Conservation (phyloP, 2,329 filamentous ascomycete species). For the Aspergillus fructus region DNA sequence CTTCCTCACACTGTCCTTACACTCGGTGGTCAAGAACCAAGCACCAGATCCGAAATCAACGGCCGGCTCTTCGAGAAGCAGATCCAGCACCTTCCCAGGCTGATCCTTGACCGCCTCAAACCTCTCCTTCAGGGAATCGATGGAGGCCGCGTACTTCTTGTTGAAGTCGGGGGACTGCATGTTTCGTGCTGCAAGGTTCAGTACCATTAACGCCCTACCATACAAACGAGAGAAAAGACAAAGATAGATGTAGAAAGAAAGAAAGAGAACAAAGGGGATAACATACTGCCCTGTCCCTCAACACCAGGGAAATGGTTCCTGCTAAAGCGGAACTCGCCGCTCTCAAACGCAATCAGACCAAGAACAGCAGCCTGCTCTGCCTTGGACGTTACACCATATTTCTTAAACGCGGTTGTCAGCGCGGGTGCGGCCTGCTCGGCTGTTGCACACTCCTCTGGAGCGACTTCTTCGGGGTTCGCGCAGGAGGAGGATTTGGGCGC, state of each 20-base stretch:
- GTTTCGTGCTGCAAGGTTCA: slow-evolving; percentile 49
- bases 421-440: slow-evolving; percentile 60
- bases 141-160: slow-evolving; percentile 52
- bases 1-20: slow-evolving; percentile 43
- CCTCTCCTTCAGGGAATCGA: slow-evolving; percentile 35
- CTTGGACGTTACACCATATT: slow-evolving; percentile 55
- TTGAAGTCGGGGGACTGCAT: slow-evolving; percentile 63
- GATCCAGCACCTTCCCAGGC: slow-evolving; percentile 46
- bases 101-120: slow-evolving; percentile 35
- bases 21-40: slow-evolving; percentile 62
- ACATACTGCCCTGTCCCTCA: slow-evolving; percentile 18
- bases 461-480: slow-evolving; percentile 42
- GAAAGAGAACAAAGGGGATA: neutral
- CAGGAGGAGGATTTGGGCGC: slow-evolving; percentile 60
- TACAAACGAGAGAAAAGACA: neutral
- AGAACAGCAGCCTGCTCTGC: slow-evolving; percentile 69
- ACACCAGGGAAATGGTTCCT: slow-evolving; percentile 16
- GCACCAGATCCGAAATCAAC: slow-evolving; percentile 59
- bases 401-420: slow-evolving; percentile 57
- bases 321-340: slow-evolving; percentile 67
- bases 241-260: neutral
- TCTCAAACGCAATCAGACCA: slow-evolving; percentile 71
- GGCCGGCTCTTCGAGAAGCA: slow-evolving; percentile 50
- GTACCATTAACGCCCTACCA: neutral
- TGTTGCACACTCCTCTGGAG: slow-evolving; percentile 62